Evolutionary conservation across 441 rosid species (phyloP), one percentile per base, ranked within the genome.

Genomic region (Populus hybrid): DNA sequence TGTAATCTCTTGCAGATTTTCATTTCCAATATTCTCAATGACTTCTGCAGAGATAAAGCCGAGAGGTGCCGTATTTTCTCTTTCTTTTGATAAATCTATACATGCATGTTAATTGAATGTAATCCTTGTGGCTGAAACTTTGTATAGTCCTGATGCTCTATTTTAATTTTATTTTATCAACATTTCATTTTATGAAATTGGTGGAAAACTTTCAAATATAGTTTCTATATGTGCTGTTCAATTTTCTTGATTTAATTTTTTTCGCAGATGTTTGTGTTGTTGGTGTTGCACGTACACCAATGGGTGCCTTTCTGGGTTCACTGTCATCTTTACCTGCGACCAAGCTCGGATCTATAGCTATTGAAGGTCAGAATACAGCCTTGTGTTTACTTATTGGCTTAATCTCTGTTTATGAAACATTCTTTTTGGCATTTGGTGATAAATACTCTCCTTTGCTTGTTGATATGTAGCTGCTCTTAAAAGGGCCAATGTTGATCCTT

Each of bases 201-300:
- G 35, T 67, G 53, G 19, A 18, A 46, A 26, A 24, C 18, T 28
- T 42, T 36, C 6, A 26, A 28, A 19, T 67, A 65, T 18, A 26
- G 12, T 53, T 69, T 53, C 23, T 32, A 5, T 36, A 24, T 63
- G n/a, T 36, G 61, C 72, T 72, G 10, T 75, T 69, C 21, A 78
- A 70, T 24, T 36, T 28, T 67, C 53, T 6, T 75, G 73, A 67
- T 84, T 76, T 76, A 26, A 18, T 3, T 16, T 75, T 64, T 70
- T 77, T 16, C 35, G 30, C 83, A 93, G 99, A 93, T 91, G 99
- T 95, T 78, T 94, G 98, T 84, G 83, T 95, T 63, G 97, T 94
- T 21, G 99, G 99, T 79, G 96, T 91, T 82, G 98, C 99, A n/a
- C 94, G 95, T 9, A 95, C 99, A 0, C 99, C 97, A 0, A 88